Evolutionary conservation across 352 stramenopile genomes (phyloP).

Genomic region (Phytophthora tentaculata): DNA sequence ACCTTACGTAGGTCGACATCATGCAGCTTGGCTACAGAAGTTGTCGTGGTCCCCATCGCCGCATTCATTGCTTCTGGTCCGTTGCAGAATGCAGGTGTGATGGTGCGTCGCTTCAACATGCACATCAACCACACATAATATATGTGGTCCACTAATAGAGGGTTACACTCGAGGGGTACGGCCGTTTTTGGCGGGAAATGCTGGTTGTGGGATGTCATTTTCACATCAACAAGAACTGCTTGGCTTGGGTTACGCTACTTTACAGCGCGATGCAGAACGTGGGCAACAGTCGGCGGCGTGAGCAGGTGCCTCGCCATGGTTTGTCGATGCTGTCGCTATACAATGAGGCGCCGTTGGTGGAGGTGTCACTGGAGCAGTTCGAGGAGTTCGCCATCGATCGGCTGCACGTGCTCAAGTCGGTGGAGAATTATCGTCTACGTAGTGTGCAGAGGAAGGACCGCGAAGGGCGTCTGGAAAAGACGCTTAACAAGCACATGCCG

Average conservation of each 20-base stretch:
- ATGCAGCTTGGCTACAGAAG: slow-evolving; percentile 29
- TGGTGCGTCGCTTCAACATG: slow-evolving; percentile 16
- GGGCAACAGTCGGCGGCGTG: slow-evolving; percentile 65
- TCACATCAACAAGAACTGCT: too few relatives aligned
- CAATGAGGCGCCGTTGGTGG: slow-evolving; percentile 91
- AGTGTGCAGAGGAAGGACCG: slow-evolving; percentile 75
- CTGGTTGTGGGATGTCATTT: slow-evolving; percentile 14
- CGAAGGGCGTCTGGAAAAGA: slow-evolving; percentile 83
- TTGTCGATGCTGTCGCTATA: slow-evolving; percentile 93
- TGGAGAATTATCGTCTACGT: slow-evolving; percentile 88
- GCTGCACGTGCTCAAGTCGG: slow-evolving; percentile 90
- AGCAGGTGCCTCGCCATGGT: slow-evolving; percentile 51
- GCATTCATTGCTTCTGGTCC: background rate
- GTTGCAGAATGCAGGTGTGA: slow-evolving; percentile 21
- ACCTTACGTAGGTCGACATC: slow-evolving; percentile 80
- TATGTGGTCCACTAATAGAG: slow-evolving; percentile 1
- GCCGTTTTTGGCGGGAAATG: slow-evolving; percentile 43
- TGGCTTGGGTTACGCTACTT: background rate
- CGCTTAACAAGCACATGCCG: slow-evolving; percentile 86
- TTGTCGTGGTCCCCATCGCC: background rate
- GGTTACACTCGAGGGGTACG: slow-evolving; percentile 14
- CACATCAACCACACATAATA: background rate
- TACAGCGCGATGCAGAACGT: slow-evolving; percentile 79
- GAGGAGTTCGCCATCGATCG: slow-evolving; percentile 97
- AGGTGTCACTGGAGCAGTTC: slow-evolving; percentile 98